A percentile compares a stretch with the other conserved stretches of the same genome.
phyloP scores from a whole-genome alignment of 2,329 filamentous ascomycete genomes.

The Emydomyces testavorans region DNA sequence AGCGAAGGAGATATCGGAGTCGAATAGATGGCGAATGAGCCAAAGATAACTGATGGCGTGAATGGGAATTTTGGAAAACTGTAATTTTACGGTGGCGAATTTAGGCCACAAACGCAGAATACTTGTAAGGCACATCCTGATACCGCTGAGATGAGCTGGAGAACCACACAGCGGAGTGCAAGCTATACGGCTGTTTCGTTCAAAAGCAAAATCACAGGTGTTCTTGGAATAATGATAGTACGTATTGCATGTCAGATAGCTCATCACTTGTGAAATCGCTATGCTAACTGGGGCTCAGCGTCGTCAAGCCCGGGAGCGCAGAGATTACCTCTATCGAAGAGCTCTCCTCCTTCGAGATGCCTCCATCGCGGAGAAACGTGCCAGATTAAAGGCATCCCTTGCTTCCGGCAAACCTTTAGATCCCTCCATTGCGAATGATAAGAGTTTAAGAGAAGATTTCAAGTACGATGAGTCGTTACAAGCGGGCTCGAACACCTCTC shows the following conservation, averaged over 20 bases:
- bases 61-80: conserved; percentile 5
- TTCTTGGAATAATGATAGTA: conserved; percentile 17
- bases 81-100: conserved; percentile 5
- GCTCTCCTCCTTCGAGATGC: conserved; percentile 80
- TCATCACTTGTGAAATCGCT: not conserved
- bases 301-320: conserved; percentile 64
- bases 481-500: conserved; percentile 37
- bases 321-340: conserved; percentile 83
- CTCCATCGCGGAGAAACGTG: conserved; percentile 82
- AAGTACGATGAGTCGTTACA: conserved; percentile 82
- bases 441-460: conserved; percentile 70
- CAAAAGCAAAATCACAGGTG: not conserved
- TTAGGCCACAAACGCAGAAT: conserved; percentile 12
- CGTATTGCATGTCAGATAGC: not conserved
- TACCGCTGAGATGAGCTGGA: not conserved
- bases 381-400: conserved; percentile 72
- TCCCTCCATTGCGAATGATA: conserved; percentile 74
- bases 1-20: not conserved
- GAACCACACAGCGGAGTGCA: not conserved
- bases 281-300: conserved; percentile 34
- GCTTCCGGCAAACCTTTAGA: conserved; percentile 82
- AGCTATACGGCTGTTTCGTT: not conserved
- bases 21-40: not conserved
- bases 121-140: not conserved
- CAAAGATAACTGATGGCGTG: conserved; percentile 5